Conservation (phyloP, 2,329 filamentous ascomycete genomes). For the Colletotrichum chlorophyti region DNA sequence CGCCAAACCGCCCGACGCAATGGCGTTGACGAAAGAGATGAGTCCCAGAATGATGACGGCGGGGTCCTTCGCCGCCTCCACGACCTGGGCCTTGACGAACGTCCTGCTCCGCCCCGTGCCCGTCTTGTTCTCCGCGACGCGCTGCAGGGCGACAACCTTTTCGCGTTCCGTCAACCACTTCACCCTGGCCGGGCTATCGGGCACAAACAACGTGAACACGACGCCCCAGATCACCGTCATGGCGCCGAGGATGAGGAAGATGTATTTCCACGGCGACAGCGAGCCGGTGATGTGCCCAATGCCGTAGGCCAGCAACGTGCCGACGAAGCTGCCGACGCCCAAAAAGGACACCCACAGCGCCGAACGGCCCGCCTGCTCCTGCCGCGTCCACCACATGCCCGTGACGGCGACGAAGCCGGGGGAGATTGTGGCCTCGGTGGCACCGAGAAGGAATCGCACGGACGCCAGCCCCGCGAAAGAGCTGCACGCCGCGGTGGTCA, state of each 20-base stretch:
- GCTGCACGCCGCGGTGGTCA: conserved; percentile 40
- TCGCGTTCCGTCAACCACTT: conserved; percentile 38
- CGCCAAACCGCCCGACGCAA: conserved; percentile 13
- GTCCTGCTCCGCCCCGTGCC: conserved; percentile 29
- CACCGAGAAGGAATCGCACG: conserved; percentile 44
- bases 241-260: conserved; percentile 43
- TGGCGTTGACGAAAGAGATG: conserved; percentile 21
- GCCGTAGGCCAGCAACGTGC: conserved; percentile 42
- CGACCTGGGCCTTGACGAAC: conserved; percentile 19
- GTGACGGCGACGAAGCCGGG: conserved; percentile 45
- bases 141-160: conserved; percentile 36
- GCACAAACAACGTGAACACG: conserved; percentile 36
- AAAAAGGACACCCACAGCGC: conserved; percentile 46
- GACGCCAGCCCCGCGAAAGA: conserved; percentile 40
- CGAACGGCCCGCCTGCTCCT: conserved; percentile 44
- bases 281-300: conserved; percentile 38
- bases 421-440: conserved; percentile 41
- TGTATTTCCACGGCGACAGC: conserved; percentile 40
- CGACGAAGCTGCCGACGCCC: conserved; percentile 42
- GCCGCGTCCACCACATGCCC: conserved; percentile 46
- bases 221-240: conserved; percentile 37
- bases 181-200: conserved; percentile 37
- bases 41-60: conserved; percentile 33
- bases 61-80: conserved; percentile 32
- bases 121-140: conserved; percentile 37